phyloP scores from a whole-genome alignment of 169 alveolate genomes.

The Plasmodium yoelii region DNA sequence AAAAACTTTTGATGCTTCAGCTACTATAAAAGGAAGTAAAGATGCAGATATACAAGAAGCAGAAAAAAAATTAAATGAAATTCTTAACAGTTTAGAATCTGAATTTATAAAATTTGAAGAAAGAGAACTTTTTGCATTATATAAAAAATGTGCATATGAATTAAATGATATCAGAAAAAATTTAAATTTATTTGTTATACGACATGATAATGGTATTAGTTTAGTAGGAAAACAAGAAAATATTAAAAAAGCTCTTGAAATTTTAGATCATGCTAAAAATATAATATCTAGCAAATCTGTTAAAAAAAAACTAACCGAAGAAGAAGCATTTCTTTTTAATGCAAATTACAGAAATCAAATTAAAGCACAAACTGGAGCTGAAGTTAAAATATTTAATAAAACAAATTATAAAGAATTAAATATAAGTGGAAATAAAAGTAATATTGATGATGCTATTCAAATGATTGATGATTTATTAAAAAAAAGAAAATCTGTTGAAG shows the following conservation, averaged over 20 bases:
- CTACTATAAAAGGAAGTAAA: constrained; percentile 57
- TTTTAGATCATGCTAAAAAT: constrained; percentile 53
- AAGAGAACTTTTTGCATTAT: constrained; percentile 47
- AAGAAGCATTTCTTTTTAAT: constrained; percentile 56
- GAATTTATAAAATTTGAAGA: constrained; percentile 47
- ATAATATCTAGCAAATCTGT: constrained; percentile 36
- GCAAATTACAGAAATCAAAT: constrained; percentile 52
- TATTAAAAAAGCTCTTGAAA: constrained; percentile 46
- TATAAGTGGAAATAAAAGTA: constrained; percentile 68
- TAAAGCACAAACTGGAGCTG: constrained; percentile 65
- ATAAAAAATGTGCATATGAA: constrained; percentile 61
- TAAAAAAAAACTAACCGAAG: constrained; percentile 59
- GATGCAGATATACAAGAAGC: constrained; percentile 56
- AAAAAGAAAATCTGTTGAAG: constrained; percentile 44
- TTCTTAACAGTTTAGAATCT: constrained; percentile 20
- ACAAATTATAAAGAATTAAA: constrained; percentile 62
- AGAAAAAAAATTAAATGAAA: constrained; percentile 48
- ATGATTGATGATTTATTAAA: constrained; percentile 60
- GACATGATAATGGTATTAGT: constrained; percentile 65
- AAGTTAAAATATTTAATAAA: constrained; percentile 65
- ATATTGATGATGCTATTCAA: constrained; percentile 61
- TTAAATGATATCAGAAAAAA: constrained; percentile 61
- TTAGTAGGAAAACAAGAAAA: constrained; percentile 50
- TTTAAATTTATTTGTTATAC: constrained; percentile 43
- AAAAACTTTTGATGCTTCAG: constrained; percentile 52